Percentiles rank a stretch among this genome's conserved stretches.
These are phyloP conservation scores for Centaurea solstitialis DNA, from an alignment of 129 eudicot genomes.

Conservation along the genomic window DNA sequence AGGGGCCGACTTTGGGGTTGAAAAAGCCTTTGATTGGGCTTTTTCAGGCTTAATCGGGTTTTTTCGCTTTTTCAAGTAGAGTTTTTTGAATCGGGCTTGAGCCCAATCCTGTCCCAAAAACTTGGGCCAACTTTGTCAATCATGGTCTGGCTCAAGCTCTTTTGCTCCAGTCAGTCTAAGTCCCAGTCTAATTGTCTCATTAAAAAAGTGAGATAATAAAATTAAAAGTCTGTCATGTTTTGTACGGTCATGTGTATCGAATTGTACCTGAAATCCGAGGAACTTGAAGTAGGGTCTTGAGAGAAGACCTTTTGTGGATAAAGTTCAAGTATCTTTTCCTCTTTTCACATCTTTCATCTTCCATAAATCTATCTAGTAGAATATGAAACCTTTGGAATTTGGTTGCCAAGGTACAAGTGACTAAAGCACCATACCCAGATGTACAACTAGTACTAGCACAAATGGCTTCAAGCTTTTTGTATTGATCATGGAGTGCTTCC, in stretches of 20 bases:
- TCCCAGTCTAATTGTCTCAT: neutral
- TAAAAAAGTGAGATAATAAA: neutral
- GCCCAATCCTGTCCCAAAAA: too few relatives aligned
- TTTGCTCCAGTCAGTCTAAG: neutral
- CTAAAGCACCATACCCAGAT: conserved; percentile 32
- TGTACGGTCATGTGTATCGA: neutral
- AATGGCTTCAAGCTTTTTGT: conserved; percentile 47
- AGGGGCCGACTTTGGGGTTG: neutral
- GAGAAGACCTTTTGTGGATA: conserved; percentile 45
- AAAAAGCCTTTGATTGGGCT: neutral
- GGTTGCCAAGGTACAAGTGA: conserved; percentile 27
- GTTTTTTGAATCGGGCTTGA: too few relatives aligned
- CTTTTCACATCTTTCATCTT: conserved; percentile 44
- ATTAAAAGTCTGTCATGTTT: neutral
- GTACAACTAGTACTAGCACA: conserved; percentile 21
- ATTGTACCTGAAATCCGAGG: conserved; percentile 54
- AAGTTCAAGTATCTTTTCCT: conserved; percentile 43
- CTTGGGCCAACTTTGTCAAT: too few relatives aligned
- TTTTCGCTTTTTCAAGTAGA: too few relatives aligned
- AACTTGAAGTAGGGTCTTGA: conserved; percentile 54
- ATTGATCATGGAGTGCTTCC: conserved; percentile 65
- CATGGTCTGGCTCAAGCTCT: too few relatives aligned
- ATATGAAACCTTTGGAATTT: conserved; percentile 61
- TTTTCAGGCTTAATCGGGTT: neutral
- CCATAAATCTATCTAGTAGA: conserved; percentile 65